These are phyloP conservation scores for Trichoderma sp. DNA, from an alignment of 2,329 filamentous ascomycete genomes.

Conservation along the genomic window DNA sequence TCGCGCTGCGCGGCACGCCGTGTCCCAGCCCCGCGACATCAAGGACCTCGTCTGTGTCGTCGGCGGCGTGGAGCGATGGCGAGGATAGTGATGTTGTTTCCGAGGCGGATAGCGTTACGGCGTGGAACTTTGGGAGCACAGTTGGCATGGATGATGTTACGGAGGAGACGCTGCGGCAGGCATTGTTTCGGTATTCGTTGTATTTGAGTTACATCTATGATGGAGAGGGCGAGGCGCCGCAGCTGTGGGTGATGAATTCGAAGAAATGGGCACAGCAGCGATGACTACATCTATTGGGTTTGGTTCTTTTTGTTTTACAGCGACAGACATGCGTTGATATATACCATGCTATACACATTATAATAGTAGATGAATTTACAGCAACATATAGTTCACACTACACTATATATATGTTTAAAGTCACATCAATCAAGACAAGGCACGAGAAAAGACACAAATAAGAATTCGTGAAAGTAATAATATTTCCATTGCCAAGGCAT, in stretches of 20 bases:
- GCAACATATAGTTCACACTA: too few species aligned
- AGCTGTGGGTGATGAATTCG: constrained; percentile 33
- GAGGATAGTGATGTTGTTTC: constrained; percentile 8
- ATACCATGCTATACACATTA: neutral
- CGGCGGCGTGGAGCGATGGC: constrained; percentile 16
- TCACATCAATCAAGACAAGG: neutral
- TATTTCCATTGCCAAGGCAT: constrained; percentile 8
- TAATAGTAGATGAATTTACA: neutral
- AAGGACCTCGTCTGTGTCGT: too few species aligned
- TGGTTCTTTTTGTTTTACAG: neutral
- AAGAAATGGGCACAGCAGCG: constrained; percentile 19
- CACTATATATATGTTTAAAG: neutral
- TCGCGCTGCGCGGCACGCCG: constrained; percentile 29
- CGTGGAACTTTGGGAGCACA: constrained; percentile 14
- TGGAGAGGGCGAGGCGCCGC: constrained; percentile 28
- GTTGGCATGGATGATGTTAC: constrained; percentile 26
- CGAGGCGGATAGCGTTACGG: constrained; percentile 22
- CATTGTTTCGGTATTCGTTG: constrained; percentile 36
- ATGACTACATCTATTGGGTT: neutral
- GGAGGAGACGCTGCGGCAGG: constrained; percentile 27
- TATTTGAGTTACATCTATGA: constrained; percentile 34
- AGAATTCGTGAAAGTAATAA: neutral
- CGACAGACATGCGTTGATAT: neutral
- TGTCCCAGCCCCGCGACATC: constrained; percentile 20
- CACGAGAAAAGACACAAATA: neutral